These are phyloP conservation scores for Sordariomycetes sp. DNA, from an alignment of 2,329 filamentous ascomycete genomes.

Conservation along the genomic window DNA sequence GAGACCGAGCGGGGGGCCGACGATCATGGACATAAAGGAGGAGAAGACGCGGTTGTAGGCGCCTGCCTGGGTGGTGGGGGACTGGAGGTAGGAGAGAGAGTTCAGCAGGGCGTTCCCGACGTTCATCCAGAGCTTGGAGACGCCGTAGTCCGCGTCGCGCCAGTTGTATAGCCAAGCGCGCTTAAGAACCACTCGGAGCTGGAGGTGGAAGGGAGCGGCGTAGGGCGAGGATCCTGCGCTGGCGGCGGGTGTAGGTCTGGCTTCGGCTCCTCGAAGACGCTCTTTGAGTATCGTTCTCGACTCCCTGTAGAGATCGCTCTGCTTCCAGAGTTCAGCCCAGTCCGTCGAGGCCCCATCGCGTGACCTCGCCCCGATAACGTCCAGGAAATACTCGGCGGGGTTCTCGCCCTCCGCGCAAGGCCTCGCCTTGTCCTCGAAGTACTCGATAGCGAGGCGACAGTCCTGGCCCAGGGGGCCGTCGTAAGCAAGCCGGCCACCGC, in stretches of 20 bases:
- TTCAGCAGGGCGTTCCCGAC: constrained; percentile 61
- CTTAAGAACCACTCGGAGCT: constrained; percentile 53
- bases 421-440: constrained; percentile 53
- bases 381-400: constrained; percentile 59
- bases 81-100: constrained; percentile 69
- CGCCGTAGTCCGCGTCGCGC: constrained; percentile 69
- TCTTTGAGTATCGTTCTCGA: constrained; percentile 14
- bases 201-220: constrained; percentile 59
- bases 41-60: constrained; percentile 81
- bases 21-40: constrained; percentile 73
- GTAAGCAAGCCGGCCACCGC: constrained; percentile 43
- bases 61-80: constrained; percentile 63
- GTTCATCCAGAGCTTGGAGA: constrained; percentile 57
- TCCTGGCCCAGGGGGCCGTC: constrained; percentile 46
- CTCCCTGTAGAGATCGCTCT: constrained; percentile 24
- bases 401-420: constrained; percentile 45
- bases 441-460: constrained; percentile 35
- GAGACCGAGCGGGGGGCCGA: constrained; percentile 70
- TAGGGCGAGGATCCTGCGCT: constrained; percentile 32
- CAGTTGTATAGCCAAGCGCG: constrained; percentile 78
- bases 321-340: constrained; percentile 33
- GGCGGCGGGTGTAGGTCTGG: constrained; percentile 6
- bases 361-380: constrained; percentile 23
- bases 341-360: constrained; percentile 33
- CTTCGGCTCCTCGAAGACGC: constrained; percentile 14